Percentiles rank a stretch among this genome's conserved stretches.
These are phyloP conservation scores for Nitzschia putrida DNA, from an alignment of 108 stramenopile species.

Conservation along the genomic window DNA sequence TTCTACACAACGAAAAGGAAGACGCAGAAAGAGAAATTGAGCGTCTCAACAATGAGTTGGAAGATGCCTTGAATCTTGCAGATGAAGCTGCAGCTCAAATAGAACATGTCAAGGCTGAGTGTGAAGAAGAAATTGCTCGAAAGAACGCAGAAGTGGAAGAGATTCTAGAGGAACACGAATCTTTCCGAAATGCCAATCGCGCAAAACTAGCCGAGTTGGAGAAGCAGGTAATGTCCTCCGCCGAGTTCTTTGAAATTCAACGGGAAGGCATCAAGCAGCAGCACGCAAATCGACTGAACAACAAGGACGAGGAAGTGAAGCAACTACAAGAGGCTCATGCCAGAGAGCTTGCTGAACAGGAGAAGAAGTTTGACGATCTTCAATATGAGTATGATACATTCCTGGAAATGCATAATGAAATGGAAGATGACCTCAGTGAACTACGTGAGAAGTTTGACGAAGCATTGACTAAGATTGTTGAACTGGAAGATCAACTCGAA, in stretches of 20 bases:
- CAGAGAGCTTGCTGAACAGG: background rate
- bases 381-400: conserved; percentile 10
- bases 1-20: conserved; percentile 1
- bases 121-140: background rate
- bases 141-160: background rate
- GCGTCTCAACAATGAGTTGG: conserved; percentile 4
- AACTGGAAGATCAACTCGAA: conserved; percentile 13
- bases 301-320: background rate
- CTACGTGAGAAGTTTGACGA: conserved; percentile 18
- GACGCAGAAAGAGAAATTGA: background rate
- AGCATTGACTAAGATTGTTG: conserved; percentile 13
- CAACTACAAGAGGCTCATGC: conserved; percentile 2
- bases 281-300: background rate
- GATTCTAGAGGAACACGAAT: background rate
- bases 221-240: conserved; percentile 8
- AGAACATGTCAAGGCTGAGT: background rate
- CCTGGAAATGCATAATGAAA: conserved; percentile 10
- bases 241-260: conserved; percentile 12
- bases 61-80: conserved; percentile 6
- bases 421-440: conserved; percentile 1
- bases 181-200: background rate
- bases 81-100: background rate
- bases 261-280: conserved; percentile 18
- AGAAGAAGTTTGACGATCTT: conserved; percentile 5
- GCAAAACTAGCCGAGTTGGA: conserved; percentile 7